Conservation (phyloP, 2,329 filamentous ascomycete genomes). For the Claviceps capensis region DNA sequence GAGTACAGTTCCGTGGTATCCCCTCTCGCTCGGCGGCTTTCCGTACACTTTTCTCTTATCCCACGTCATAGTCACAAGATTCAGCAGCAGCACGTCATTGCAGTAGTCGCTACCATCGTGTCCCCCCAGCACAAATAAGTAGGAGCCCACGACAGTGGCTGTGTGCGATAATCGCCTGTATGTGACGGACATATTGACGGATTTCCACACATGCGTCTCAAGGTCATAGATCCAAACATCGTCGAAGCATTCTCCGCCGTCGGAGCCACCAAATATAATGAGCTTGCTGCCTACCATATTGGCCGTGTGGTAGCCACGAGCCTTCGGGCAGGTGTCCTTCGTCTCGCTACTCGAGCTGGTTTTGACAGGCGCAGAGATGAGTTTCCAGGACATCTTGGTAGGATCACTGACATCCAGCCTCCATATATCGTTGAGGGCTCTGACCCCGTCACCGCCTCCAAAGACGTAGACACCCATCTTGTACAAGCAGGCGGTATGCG, state of each 20-base stretch:
- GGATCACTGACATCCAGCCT: constrained; percentile 54
- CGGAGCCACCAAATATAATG: constrained; percentile 57
- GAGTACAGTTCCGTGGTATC: constrained; percentile 53
- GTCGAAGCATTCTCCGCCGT: constrained; percentile 58
- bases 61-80: constrained; percentile 63
- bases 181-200: constrained; percentile 44
- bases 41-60: constrained; percentile 53
- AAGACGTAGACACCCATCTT: constrained; percentile 59
- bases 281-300: constrained; percentile 62
- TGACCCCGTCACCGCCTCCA: constrained; percentile 56
- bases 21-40: constrained; percentile 45
- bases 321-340: constrained; percentile 39
- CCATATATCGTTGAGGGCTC: constrained; percentile 59
- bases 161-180: constrained; percentile 54
- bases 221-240: constrained; percentile 64
- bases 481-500: constrained; percentile 59
- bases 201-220: constrained; percentile 45
- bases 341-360: constrained; percentile 11
- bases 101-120: constrained; percentile 59
- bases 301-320: constrained; percentile 56
- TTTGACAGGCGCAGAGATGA: constrained; percentile 39
- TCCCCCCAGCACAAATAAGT: constrained; percentile 56
- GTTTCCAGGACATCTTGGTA: constrained; percentile 54
- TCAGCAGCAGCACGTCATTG: constrained; percentile 54
- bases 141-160: constrained; percentile 54